Conservation (phyloP, 805 yeast species). For the Starmerella gropengiesseri region DNA sequence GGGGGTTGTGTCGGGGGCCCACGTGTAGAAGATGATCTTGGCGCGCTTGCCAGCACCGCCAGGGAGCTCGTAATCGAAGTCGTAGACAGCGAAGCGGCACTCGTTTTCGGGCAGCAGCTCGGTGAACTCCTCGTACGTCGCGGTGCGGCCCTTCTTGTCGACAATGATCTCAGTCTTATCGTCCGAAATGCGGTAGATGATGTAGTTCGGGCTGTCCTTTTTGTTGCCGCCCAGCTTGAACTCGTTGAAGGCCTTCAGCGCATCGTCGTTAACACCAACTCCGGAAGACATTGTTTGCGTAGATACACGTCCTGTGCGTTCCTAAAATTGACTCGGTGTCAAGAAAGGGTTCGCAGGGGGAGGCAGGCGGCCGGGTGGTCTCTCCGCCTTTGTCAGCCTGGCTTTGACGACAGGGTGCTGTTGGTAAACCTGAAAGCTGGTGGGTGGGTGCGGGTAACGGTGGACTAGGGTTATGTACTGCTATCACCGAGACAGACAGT, state of each 20-base stretch:
- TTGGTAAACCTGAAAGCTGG: too few species aligned
- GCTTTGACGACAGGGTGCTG: background rate
- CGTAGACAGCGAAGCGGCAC: constrained; percentile 93
- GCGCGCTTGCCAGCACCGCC: constrained; percentile 88
- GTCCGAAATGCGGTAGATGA: constrained; percentile 72
- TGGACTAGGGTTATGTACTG: too few species aligned
- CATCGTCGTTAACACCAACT: constrained; percentile 81
- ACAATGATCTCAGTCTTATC: constrained; percentile 85
- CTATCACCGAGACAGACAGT: too few species aligned
- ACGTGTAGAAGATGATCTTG: constrained; percentile 63
- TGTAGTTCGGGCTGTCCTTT: constrained; percentile 55
- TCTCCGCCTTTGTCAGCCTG: constrained; percentile 2
- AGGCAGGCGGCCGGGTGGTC: background rate
- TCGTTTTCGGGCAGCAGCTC: constrained; percentile 89
- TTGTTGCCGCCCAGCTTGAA: constrained; percentile 73
- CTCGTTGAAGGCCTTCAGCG: constrained; percentile 88
- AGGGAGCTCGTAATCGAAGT: constrained; percentile 85
- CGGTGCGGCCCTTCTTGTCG: constrained; percentile 64
- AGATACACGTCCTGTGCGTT: background rate
- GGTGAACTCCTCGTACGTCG: constrained; percentile 74
- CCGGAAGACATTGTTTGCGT: constrained; percentile 32
- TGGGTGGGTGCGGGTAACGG: too few species aligned
- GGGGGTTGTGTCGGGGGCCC: constrained; percentile 98
- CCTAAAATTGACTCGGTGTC: background rate
- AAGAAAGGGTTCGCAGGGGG: background rate